Conservation (phyloP, 176 grass and related monocot species). For the Tuctoria greenei region DNA sequence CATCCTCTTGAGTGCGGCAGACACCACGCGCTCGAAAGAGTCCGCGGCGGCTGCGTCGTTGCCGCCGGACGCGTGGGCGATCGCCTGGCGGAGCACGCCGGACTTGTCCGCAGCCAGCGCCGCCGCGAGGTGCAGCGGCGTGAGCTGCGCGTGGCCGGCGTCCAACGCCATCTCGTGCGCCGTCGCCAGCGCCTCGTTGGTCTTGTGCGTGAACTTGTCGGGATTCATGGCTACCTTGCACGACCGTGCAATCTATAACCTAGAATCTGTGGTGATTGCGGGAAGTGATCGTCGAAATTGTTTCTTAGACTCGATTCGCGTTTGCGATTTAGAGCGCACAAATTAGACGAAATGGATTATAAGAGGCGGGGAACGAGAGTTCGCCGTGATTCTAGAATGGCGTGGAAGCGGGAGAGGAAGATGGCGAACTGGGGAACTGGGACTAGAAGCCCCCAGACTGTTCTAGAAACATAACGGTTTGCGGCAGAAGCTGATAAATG, state of each 20-base stretch:
- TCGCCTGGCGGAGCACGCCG: not conserved
- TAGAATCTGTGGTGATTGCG: not conserved
- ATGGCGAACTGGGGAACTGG: not conserved
- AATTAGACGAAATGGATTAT: not conserved
- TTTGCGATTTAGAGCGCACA: not conserved
- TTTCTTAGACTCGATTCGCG: not conserved
- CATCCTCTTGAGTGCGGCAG: slow-evolving; percentile 54
- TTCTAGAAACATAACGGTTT: slow-evolving; percentile 20
- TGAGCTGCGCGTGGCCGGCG: not conserved
- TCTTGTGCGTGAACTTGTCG: slow-evolving; percentile 93
- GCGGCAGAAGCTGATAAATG: too few relatives aligned
- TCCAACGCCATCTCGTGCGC: slow-evolving; percentile 58
- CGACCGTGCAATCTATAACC: not conserved
- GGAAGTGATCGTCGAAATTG: not conserved
- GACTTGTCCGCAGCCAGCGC: not conserved
- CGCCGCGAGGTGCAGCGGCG: not conserved
- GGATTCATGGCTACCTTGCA: slow-evolving; percentile 56
- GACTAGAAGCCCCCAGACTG: slow-evolving; percentile 31
- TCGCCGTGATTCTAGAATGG: slow-evolving; percentile 23
- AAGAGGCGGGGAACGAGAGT: slow-evolving; percentile 2
- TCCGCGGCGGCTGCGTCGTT: slow-evolving; percentile 25
- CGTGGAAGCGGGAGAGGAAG: slow-evolving; percentile 17
- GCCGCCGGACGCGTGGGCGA: slow-evolving; percentile 8
- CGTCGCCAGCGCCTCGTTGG: slow-evolving; percentile 64
- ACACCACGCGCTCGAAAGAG: slow-evolving; percentile 61